phyloP scores from a whole-genome alignment of 768 basidiomycete genomes.

The Leccinum disarticulatum region DNA sequence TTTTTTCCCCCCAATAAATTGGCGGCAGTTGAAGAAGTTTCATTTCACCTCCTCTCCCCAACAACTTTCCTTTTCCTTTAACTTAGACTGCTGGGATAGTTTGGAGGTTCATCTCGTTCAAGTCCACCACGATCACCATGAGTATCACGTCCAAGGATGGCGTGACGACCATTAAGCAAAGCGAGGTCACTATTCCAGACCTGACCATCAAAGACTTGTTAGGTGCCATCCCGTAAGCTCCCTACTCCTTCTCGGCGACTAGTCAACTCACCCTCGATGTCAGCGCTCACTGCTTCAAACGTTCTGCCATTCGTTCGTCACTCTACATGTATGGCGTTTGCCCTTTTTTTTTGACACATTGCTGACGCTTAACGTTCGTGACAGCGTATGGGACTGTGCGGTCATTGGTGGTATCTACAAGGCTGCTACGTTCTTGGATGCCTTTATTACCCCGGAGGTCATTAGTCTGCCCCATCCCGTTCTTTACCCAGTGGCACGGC shows the following conservation, averaged over 20 bases:
- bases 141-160: slow-evolving; percentile 12
- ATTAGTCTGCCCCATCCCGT: slow-evolving; percentile 58
- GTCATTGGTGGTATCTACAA: slow-evolving; percentile 72
- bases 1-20: slow-evolving; percentile 32
- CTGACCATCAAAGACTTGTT: slow-evolving; percentile 86
- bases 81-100: slow-evolving; percentile 9
- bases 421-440: slow-evolving; percentile 60
- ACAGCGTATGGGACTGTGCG: slow-evolving; percentile 71
- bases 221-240: slow-evolving; percentile 74
- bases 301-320: slow-evolving; percentile 79
- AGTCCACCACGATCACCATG: slow-evolving; percentile 23
- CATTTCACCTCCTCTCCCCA: not conserved
- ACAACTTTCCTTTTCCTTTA: slow-evolving; percentile 1
- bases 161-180: slow-evolving; percentile 49
- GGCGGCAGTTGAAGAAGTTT: not conserved
- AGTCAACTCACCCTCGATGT: slow-evolving; percentile 1
- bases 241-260: not conserved
- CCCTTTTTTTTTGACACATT: not conserved
- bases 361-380: slow-evolving; percentile 13
- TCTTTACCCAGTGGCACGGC: slow-evolving; percentile 59
- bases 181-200: slow-evolving; percentile 71
- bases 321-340: slow-evolving; percentile 63
- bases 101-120: not conserved
- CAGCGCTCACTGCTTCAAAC: slow-evolving; percentile 86
- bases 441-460: slow-evolving; percentile 54